phyloP scores from a whole-genome alignment of 352 stramenopile genomes.

The Thraustotheca clavata region DNA sequence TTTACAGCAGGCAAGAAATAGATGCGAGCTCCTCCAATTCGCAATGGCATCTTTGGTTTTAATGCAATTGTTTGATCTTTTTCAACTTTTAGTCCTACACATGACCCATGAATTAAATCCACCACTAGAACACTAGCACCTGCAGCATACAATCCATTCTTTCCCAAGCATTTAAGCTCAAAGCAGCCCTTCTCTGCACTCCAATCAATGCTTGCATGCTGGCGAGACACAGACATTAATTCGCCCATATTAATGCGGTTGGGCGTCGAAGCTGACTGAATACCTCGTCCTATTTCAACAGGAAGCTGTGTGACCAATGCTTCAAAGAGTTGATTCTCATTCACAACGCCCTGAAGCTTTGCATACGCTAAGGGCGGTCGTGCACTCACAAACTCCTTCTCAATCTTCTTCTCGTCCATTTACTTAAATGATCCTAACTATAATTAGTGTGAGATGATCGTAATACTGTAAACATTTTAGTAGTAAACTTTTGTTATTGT shows the following conservation, averaged over 20 bases:
- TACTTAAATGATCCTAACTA: conserved; percentile 1
- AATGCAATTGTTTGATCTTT: conserved; percentile 70
- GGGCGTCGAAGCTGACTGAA: conserved; percentile 30
- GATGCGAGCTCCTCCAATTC: conserved; percentile 61
- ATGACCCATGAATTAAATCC: neutral
- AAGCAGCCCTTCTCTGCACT: conserved; percentile 64
- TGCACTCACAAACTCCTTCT: conserved; percentile 68
- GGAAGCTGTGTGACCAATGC: conserved; percentile 71
- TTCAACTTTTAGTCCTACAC: conserved; percentile 45
- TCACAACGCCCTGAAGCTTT: conserved; percentile 53
- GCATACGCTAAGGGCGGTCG: conserved; percentile 73
- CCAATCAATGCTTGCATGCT: conserved; percentile 74
- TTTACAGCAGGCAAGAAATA: conserved; percentile 72
- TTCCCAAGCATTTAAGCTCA: conserved; percentile 66
- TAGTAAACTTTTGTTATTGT: too few species aligned
- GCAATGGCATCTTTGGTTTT: conserved; percentile 59
- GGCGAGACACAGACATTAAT: conserved; percentile 67
- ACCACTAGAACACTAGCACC: neutral
- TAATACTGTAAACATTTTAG: too few species aligned
- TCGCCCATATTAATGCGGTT: conserved; percentile 55
- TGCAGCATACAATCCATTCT: conserved; percentile 66
- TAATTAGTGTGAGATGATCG: neutral
- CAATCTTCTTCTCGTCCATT: conserved; percentile 54
- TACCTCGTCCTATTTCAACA: conserved; percentile 55
- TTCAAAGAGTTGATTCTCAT: conserved; percentile 57